These are phyloP conservation scores for Phytophthora europaea DNA, from an alignment of 352 stramenopile genomes.

Conservation along the genomic window DNA sequence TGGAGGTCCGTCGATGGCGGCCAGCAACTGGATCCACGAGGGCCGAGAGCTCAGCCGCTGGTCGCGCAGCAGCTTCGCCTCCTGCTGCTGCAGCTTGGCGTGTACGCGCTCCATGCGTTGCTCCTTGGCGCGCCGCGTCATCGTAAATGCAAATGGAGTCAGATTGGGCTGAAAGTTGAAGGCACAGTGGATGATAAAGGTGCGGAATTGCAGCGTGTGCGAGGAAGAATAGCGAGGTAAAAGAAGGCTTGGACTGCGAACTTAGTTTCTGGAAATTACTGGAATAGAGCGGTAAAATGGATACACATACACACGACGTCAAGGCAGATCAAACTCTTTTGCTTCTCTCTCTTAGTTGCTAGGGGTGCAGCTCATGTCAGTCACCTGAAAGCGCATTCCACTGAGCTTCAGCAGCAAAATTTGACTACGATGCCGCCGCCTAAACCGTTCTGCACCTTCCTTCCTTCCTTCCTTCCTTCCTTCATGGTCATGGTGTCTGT, in stretches of 20 bases:
- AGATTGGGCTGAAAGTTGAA: conserved; percentile 34
- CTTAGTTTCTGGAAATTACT: conserved; percentile 3
- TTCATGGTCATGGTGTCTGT: background rate
- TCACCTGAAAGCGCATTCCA: background rate
- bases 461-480: background rate
- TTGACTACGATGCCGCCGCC: background rate
- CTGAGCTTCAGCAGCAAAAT: background rate
- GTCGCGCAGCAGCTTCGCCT: conserved; percentile 53
- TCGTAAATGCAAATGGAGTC: conserved; percentile 28
- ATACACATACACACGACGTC: background rate
- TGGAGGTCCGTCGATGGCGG: conserved; percentile 57
- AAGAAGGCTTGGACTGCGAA: background rate
- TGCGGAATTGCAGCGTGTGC: conserved; percentile 9
- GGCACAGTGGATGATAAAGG: conserved; percentile 30
- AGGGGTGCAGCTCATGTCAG: background rate
- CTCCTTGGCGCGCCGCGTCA: conserved; percentile 87
- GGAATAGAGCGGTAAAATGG: background rate
- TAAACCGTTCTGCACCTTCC: background rate
- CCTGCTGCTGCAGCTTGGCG: conserved; percentile 59
- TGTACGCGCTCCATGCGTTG: conserved; percentile 67
- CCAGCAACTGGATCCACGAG: conserved; percentile 70
- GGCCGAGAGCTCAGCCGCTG: conserved; percentile 51
- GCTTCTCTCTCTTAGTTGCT: background rate
- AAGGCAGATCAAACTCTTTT: background rate
- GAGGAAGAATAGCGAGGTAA: background rate